Evolutionary conservation across 1,284 basidiomycete species (phyloP), one percentile per base, ranked within the genome.

Genomic region (Gymnopus androsaceus): DNA sequence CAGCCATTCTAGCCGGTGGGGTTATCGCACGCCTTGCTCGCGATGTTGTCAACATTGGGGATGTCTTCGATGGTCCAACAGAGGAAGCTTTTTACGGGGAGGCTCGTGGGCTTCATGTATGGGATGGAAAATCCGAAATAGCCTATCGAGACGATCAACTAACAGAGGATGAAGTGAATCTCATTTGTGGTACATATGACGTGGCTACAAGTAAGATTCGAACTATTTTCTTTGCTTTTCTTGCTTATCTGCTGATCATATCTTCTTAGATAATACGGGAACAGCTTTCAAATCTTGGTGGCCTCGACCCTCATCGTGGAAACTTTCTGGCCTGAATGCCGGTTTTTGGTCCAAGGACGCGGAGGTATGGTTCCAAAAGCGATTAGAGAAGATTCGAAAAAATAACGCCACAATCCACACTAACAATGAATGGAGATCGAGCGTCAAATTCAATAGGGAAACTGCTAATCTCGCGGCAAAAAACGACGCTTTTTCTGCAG

Each of bases 151-250:
- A 55, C 31, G 51, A 59, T 30, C 4, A n/a, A 5, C 45, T 60
- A 8, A 48, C 52, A 0, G 47, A 46, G 12, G 41, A 51, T 1
- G 56, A 60, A 30, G 42, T 57, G 9, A 48, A 60, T 19, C 14
- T 60, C 15, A 55, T 60, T 21, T 60, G 58, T 30, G 56, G 59
- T 3, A 52, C 57, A 1, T 60, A 60, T 31, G 44, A 33, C 7
- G 31, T 59, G 3, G 31, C 25, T 5, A 59, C 50, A 3, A 54
- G 58, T 57, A 21, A 36, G 55, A n/a, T n/a, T n/a, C n/a, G n/a
- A n/a, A n/a, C n/a, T n/a, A n/a, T n/a, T n/a, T 52, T 51, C 17
- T 21, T 33, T 14, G 14, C 14, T 14, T 33, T 7, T 7, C 14
- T 33, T 33, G 31, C 14, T 7, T 6, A 6, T 33, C 31, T 7